These are phyloP conservation scores for Lumnitzera littorea DNA, from an alignment of 345 rosid species.

Conservation along the genomic window DNA sequence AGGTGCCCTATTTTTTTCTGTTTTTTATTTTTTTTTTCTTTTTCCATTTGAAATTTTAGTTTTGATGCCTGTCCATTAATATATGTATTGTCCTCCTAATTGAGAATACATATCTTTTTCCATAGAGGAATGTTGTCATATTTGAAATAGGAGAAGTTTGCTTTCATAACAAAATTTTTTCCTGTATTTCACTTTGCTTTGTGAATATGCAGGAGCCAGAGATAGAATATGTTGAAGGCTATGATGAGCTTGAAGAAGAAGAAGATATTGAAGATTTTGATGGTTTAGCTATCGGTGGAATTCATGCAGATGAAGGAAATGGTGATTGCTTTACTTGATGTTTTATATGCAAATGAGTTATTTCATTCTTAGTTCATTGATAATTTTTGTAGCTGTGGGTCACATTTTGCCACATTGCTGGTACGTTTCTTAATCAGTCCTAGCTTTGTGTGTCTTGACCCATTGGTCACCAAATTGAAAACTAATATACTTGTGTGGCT, in stretches of 20 bases:
- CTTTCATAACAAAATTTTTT: background rate
- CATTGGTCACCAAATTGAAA: no score
- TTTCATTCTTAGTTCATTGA: background rate
- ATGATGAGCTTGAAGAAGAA: conserved; percentile 72
- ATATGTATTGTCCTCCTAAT: background rate
- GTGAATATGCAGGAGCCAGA: conserved; percentile 47
- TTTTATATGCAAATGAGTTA: background rate
- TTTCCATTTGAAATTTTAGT: background rate
- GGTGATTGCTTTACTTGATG: conserved; percentile 17
- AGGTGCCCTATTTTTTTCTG: conserved; percentile 8
- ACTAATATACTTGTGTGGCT: no score
- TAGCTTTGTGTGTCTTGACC: no score
- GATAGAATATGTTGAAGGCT: conserved; percentile 75
- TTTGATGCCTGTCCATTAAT: background rate
- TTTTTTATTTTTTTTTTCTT: background rate
- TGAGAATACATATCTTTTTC: background rate
- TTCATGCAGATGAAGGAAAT: conserved; percentile 25
- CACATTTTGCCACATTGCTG: no score
- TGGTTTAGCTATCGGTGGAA: conserved; percentile 25
- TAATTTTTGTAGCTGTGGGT: background rate
- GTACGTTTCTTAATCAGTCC: no score
- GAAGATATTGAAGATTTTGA: conserved; percentile 87
- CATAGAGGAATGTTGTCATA: background rate
- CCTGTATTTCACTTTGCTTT: background rate
- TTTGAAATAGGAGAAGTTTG: background rate